A percentile compares a stretch with the other conserved stretches of the same genome.
Evolutionary conservation across 345 rosid genomes (phyloP).

Genomic region (Litchi chinensis): DNA sequence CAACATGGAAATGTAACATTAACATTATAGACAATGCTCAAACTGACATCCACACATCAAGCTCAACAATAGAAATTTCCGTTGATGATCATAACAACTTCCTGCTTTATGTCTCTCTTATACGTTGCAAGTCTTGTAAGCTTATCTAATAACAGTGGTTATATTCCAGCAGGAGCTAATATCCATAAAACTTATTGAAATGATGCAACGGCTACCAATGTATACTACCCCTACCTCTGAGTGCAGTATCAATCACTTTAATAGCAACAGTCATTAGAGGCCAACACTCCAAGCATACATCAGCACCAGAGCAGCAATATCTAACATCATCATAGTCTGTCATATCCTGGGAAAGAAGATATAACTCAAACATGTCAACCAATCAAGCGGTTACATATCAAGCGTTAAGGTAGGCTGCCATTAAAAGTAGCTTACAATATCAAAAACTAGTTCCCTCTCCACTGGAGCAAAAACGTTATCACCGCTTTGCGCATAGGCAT

Average conservation of each 20-base stretch:
- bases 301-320: constrained; percentile 94
- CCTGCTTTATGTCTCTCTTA: not conserved
- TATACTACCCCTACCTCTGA: constrained; percentile 56
- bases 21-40: not conserved
- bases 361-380: constrained; percentile 25
- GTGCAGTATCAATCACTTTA: constrained; percentile 83
- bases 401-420: not conserved
- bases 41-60: not conserved
- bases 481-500: constrained; percentile 73
- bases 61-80: not conserved
- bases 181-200: not conserved
- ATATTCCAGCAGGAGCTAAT: not conserved
- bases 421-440: constrained; percentile 60
- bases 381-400: not conserved
- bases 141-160: not conserved
- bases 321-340: constrained; percentile 91
- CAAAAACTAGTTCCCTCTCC: constrained; percentile 89
- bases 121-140: not conserved
- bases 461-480: constrained; percentile 80
- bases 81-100: not conserved
- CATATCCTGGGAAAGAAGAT: constrained; percentile 61
- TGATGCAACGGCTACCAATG: not conserved
- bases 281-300: constrained; percentile 91
- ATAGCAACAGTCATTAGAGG: constrained; percentile 85
- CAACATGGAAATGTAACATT: not conserved